Base-by-base conservation (phyloP, 2,329 filamentous ascomycete genomes). In the Periconia sp. region DNA sequence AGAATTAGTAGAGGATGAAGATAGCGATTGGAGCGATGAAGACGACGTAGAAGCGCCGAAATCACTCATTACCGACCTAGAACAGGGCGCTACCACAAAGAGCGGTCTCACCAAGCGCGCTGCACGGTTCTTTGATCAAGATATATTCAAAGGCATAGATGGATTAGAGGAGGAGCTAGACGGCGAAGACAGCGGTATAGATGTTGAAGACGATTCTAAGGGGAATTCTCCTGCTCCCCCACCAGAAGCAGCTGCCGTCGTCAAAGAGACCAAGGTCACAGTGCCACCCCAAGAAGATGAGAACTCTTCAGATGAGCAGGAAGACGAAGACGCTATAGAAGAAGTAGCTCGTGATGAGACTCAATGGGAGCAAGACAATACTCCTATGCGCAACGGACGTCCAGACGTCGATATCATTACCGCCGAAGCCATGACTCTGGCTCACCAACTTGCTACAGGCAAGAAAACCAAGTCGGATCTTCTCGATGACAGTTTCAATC, bases 401-500 rank as follows among this genome's bases (percentile, higher is more conserved):
- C 71, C 75, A 82, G 92, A 97, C 70, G 96, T 99, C 75, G 92
- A 97, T 72, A 97, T 99, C 67, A 96, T 97, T 69, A 99, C 94
- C n/a, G 94, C 92, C 6, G 94, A 99, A 79, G 94, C 95, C 59
- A 99, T 99, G 94, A 95, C 93, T 0, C 82, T 99, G 15, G 95
- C 94, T 0, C 94, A 97, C 61, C 85, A 91, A 69, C 87, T 99
- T 54, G 94, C 92, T 3, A 91, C 89, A 0, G 93, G 93, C 43
- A 83, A 93, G 70, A 92, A 88, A 74, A 89, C 87, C 0, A 88
- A 85, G 44, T 76, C 88, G 51, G 91, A 97, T 63, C 79, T 96
- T 6, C 79, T 93, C 44, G 95, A 99, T 68, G 93, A 97, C 57
- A 88, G 87, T 41, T 99, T 94, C 82, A 97, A 96, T 80, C 94